Evolutionary conservation across 371 early-diverging fungal genomes (phyloP), one percentile per base, ranked within the genome.

Genomic region (Batkoa obscura): DNA sequence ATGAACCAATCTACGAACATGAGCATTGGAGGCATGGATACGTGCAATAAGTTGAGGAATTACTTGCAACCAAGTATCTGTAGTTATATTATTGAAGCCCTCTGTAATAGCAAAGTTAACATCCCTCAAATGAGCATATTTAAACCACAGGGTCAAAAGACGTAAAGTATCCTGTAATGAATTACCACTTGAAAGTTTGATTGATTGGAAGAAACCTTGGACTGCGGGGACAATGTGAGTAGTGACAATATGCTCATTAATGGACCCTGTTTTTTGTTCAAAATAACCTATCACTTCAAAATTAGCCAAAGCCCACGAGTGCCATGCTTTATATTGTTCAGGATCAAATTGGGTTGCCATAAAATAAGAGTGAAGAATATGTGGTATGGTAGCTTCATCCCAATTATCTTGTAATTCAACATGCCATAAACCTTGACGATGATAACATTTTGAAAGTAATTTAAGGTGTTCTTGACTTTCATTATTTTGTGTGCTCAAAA

Each of bases 311-410:
- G 96, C 97, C 88, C 91, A 92, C n/a, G 89, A 79, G 62, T 98
- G 97, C 96, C 97, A 96, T 33, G 94, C 93, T 67, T 93, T 94
- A 74, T 98, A 95, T 89, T 90, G 95, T 47, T 87, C 77, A 70
- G 76, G 78, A 71, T 95, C 94, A 68, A 86, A 81, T 36, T 86
- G 82, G 0, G 92, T 94, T 0, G 98, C 94, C 10, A 88, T 74
- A 0, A 79, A 70, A 64, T 89, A 92, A 2, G 87, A 85, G 30
- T 78, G 68, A 33, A 94, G 62, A 34, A 88, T 88, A 50, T 84
- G 84, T 13, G 86, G 85, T 41, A 89, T 84, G 0, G 73, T 75
- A 30, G 82, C 76, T 60, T 82, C 79, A 0, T 75, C 74, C 57
- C 83, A 72, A 35, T 84, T 82, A 51, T 90, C 88, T 55, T 84